phyloP scores from a whole-genome alignment of 306 rosid genomes.

The Myrica gale region DNA sequence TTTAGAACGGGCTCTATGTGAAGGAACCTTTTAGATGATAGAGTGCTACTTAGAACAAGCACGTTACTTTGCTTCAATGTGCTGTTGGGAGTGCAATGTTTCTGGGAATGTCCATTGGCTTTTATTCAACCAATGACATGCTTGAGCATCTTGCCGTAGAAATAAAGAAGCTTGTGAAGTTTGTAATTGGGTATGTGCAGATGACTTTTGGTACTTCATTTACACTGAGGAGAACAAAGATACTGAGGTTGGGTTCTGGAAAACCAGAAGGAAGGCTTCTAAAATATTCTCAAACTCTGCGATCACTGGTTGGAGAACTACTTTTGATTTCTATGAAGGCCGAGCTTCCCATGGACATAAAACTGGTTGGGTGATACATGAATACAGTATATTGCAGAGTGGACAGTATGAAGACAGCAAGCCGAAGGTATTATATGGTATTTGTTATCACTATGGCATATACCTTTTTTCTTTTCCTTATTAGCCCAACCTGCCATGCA shows the following conservation, averaged over 20 bases:
- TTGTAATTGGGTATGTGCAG: neutral
- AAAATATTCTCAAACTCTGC: neutral
- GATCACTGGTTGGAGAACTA: neutral
- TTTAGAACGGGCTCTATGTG: neutral
- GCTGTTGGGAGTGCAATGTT: no score
- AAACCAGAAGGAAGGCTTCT: neutral
- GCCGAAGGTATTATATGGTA: neutral
- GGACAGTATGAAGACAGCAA: neutral
- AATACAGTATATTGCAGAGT: neutral
- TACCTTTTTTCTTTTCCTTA: slow-evolving; percentile 1
- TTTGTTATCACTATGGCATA: slow-evolving; percentile 1
- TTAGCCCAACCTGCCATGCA: slow-evolving; percentile 29
- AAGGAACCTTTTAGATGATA: neutral
- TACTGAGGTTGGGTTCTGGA: neutral
- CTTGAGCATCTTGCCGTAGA: no score
- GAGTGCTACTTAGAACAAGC: neutral
- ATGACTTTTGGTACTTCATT: neutral
- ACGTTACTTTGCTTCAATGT: neutral
- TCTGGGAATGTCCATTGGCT: no score
- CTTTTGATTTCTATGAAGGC: neutral
- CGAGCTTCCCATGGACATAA: neutral
- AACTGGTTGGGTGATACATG: neutral
- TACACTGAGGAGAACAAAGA: neutral
- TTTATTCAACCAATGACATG: neutral
- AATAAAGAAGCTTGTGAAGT: neutral